phyloP scores from a whole-genome alignment of 202 grass and related monocot species.

The Bolboschoenoplectus hybrid region DNA sequence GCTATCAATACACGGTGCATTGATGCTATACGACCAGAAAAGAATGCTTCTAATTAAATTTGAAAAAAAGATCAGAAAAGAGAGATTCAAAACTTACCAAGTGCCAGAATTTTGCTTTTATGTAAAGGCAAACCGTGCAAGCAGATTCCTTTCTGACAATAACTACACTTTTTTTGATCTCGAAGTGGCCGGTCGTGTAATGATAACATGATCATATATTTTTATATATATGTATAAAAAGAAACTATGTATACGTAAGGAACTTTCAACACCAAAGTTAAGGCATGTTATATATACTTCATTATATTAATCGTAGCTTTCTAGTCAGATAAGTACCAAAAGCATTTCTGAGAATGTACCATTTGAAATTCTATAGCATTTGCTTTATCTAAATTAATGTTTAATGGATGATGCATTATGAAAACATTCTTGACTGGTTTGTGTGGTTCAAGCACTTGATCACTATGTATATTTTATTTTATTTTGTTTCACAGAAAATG shows the following conservation, averaged over 20 bases:
- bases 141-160: constrained; percentile 23
- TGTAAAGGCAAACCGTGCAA: not conserved
- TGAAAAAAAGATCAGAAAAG: not conserved
- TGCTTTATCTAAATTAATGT: not conserved
- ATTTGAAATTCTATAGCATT: not conserved
- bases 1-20: not conserved
- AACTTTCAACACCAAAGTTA: constrained; percentile 9
- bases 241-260: not conserved
- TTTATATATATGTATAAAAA: not conserved
- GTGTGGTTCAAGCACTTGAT: not conserved
- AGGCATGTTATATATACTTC: not conserved
- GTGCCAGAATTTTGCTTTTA: not conserved
- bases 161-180: constrained; percentile 6
- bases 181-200: not conserved
- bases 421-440: not conserved
- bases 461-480: not conserved
- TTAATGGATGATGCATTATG: not conserved
- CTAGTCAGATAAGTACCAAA: not conserved
- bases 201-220: not conserved
- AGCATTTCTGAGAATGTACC: not conserved
- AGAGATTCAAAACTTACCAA: not conserved
- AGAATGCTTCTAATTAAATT: not conserved
- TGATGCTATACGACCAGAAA: not conserved
- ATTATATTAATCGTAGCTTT: not conserved
- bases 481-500: not conserved